phyloP scores from a whole-genome alignment of 108 stramenopile species.

The Skeletonema grethae region DNA sequence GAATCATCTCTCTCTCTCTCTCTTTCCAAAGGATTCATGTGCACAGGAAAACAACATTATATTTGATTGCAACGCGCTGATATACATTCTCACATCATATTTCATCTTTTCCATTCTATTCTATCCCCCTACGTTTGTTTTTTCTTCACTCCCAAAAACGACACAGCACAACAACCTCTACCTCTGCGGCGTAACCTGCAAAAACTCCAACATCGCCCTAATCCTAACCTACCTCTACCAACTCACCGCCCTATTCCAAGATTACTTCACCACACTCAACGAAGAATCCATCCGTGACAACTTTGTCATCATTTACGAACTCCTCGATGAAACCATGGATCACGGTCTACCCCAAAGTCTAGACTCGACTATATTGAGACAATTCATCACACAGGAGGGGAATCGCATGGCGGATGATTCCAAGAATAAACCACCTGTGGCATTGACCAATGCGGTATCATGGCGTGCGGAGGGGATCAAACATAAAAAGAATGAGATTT shows the following conservation, averaged over 20 bases:
- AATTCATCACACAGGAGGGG: conserved; percentile 95
- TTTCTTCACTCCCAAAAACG: conserved; percentile 2
- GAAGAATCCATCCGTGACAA: conserved; percentile 99
- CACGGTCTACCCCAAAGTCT: conserved; percentile 96
- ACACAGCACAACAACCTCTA: conserved; percentile 95
- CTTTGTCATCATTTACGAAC: conserved; percentile 99
- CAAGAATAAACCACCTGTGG: conserved; percentile 90
- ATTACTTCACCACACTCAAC: conserved; percentile 97
- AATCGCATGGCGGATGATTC: conserved; percentile 90
- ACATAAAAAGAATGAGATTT: conserved; percentile 99
- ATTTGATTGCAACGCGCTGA: neutral
- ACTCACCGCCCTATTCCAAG: conserved; percentile 92
- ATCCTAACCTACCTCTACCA: conserved; percentile 92
- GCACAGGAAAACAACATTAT: too few species aligned
- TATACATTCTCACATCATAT: neutral
- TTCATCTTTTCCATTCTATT: too few species aligned
- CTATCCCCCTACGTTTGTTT: neutral
- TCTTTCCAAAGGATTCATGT: too few species aligned
- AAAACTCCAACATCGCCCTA: conserved; percentile 96
- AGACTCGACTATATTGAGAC: conserved; percentile 85
- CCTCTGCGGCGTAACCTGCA: conserved; percentile 93
- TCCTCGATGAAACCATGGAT: conserved; percentile 99
- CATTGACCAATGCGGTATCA: conserved; percentile 96
- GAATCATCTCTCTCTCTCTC: too few species aligned
- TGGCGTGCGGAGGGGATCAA: conserved; percentile 99